Conservation (phyloP, 805 yeast genomes). For the Candida maris region DNA sequence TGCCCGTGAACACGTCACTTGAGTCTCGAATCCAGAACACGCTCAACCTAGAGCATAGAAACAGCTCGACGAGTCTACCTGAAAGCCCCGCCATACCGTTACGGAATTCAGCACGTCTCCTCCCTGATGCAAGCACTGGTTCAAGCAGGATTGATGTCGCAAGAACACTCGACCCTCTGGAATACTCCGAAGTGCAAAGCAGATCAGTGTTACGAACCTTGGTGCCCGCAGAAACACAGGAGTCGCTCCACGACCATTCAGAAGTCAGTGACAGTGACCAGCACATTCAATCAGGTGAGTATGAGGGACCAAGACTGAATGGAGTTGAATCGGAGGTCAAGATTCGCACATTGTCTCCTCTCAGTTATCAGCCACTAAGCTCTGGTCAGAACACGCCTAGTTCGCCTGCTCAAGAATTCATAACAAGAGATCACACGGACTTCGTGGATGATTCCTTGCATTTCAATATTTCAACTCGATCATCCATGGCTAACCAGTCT, state of each 20-base stretch:
- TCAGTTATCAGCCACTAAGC: conserved; percentile 1
- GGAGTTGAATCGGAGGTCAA: conserved; percentile 14
- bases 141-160: neutral
- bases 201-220: too few relatives aligned
- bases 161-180: conserved; percentile 12
- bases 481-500: neutral
- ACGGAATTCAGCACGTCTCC: neutral
- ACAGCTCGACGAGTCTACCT: neutral
- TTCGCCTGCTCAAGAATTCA: neutral
- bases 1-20: neutral
- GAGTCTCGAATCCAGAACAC: neutral
- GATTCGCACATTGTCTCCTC: conserved; percentile 13
- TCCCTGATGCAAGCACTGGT: neutral
- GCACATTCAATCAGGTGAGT: conserved; percentile 17
- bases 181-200: neutral
- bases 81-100: too few relatives aligned
- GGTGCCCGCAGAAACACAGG: neutral
- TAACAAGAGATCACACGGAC: neutral
- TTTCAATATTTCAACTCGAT: neutral
- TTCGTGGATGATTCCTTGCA: neutral
- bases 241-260: neutral
- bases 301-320: conserved; percentile 11
- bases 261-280: too few relatives aligned
- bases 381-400: neutral
- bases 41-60: neutral